Evolutionary conservation across 768 basidiomycete genomes (phyloP), one percentile per base, ranked within the genome.

Genomic region (Tephrocybe sp.): DNA sequence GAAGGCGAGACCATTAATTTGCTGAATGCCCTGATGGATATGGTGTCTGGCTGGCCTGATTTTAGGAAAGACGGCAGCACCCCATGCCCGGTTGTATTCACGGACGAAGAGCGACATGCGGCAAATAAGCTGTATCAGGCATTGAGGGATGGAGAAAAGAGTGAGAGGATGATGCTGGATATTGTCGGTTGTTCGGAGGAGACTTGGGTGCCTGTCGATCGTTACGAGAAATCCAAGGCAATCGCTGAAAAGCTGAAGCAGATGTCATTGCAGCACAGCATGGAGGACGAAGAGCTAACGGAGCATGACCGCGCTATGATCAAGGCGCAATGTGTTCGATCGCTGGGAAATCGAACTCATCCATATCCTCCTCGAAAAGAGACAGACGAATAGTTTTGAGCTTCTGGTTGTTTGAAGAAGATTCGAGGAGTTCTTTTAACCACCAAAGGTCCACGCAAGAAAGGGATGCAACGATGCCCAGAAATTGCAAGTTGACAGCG

Each of bases 1-100:
- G 62, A 68, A 54, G 69, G 64, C 19, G 68, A 70, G 57, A 70
- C 64, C 36, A 58, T 59, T 62, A 52, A 55, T 18, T 43, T 70
- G 57, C 53, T 57, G 53, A 45, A 23, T 58, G 61, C 58, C 43
- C 61, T 69, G 42, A 63, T 68, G 44, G 52, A 65, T 29, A 42
- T 60, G 41, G 55, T 58, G 52, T 13, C 45, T 33, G 47, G 33
- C 31, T 70, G 67, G 68, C 53, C 47, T 53, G 40, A 22, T 31
- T 45, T 65, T 55, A 55, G 54, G 50, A 56, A 31, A 23, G 60
- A 53, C 31, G 62, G 53, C 50, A 47, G 53, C 51, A 49, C 53
- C 41, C 60, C 61, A 44, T 70, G 69, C 61, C 69, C 67, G 10
- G 47, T 68, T 47, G 57, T 48, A 45, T 68, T 67, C 54, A 62